These are phyloP conservation scores for Arabidopsis arenosa DNA, from an alignment of 345 rosid species.

Conservation along the genomic window DNA sequence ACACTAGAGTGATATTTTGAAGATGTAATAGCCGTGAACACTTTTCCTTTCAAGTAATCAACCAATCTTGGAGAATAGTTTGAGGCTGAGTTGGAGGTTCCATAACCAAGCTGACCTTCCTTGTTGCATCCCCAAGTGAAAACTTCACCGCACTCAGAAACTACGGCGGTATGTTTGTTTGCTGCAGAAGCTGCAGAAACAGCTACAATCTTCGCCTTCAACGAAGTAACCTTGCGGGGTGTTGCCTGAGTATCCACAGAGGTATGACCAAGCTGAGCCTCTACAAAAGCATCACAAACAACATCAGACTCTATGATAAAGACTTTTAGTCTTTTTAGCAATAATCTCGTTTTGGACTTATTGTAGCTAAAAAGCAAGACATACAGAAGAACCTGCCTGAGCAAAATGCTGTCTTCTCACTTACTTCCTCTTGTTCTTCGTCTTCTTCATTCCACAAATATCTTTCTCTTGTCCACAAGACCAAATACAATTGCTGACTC, in stretches of 20 bases:
- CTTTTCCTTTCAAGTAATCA: slow-evolving; percentile 88
- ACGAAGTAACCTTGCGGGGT: slow-evolving; percentile 89
- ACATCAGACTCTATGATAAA: slow-evolving; percentile 24
- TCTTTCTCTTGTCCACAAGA: no score
- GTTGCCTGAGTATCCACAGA: slow-evolving; percentile 96
- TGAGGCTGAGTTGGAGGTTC: slow-evolving; percentile 97
- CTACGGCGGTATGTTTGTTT: slow-evolving; percentile 93
- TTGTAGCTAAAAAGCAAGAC: no score
- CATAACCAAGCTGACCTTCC: slow-evolving; percentile 99
- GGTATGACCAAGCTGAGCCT: slow-evolving; percentile 98
- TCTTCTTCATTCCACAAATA: no score
- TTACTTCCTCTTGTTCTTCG: no score
- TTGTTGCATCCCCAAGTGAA: slow-evolving; percentile 97
- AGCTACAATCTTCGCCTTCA: slow-evolving; percentile 73
- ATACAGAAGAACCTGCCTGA: no score
- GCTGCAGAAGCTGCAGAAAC: slow-evolving; percentile 71
- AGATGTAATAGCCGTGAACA: slow-evolving; percentile 62
- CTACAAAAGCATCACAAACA: slow-evolving; percentile 53
- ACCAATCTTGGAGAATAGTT: slow-evolving; percentile 92
- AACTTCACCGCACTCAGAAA: slow-evolving; percentile 90
- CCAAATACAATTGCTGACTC: no score
- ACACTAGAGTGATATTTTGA: slow-evolving; percentile 85
- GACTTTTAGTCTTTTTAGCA: background rate
- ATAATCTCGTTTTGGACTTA: no score
- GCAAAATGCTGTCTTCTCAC: no score